Evolutionary conservation across 2,329 filamentous ascomycete genomes (phyloP).

Genomic region (Penicillium sp.): DNA sequence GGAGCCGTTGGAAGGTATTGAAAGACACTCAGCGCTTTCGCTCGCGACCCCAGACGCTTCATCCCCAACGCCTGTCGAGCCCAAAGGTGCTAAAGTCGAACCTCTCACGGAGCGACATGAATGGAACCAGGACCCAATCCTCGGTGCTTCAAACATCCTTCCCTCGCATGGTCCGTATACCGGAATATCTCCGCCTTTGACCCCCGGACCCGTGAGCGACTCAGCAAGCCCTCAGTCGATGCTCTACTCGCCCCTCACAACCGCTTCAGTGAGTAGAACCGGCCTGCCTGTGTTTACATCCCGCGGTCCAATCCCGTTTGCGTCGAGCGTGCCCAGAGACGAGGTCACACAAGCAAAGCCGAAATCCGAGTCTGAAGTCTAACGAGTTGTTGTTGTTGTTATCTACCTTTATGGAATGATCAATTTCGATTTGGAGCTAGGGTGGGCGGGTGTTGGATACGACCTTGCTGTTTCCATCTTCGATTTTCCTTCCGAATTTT

Average conservation of each 20-base stretch:
- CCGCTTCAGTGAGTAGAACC: constrained; percentile 42
- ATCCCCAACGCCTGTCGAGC: constrained; percentile 9
- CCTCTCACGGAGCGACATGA: constrained; percentile 11
- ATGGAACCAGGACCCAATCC: constrained; percentile 5
- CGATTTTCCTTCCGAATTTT: background rate
- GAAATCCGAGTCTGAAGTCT: background rate
- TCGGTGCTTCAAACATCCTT: background rate
- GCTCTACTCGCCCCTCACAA: constrained; percentile 36
- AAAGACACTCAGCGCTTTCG: background rate
- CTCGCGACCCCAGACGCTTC: constrained; percentile 13
- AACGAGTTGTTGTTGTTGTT: background rate
- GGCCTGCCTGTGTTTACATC: constrained; percentile 57
- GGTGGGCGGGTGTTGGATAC: background rate
- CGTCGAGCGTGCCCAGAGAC: constrained; percentile 9
- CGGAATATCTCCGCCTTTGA: constrained; percentile 32
- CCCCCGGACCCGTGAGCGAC: constrained; percentile 22
- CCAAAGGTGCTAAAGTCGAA: background rate
- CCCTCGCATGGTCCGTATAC: constrained; percentile 13
- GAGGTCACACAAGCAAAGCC: background rate
- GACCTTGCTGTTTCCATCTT: background rate
- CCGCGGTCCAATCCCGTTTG: constrained; percentile 50
- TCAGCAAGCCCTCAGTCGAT: constrained; percentile 25
- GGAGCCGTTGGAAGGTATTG: background rate
- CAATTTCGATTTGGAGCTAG: background rate
- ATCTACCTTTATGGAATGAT: background rate